A percentile compares a stretch with the other conserved stretches of the same genome.
Conservation (phyloP, 495 filamentous ascomycete species). For the Lasiosphaeria hispida region DNA sequence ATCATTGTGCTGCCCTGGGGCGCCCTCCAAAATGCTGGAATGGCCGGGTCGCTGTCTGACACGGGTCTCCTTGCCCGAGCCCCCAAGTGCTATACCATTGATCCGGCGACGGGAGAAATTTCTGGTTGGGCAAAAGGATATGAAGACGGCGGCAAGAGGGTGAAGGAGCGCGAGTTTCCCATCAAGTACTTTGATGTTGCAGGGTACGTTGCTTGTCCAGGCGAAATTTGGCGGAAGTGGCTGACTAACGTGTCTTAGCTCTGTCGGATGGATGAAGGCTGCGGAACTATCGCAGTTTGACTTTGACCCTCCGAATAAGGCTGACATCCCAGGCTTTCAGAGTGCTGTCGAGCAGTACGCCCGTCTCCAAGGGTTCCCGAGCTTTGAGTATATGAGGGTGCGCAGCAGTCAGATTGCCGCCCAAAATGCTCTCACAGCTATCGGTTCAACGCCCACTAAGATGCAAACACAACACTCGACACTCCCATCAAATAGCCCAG, state of each 20-base stretch:
- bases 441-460: neutral
- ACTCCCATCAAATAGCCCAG: neutral
- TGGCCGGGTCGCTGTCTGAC: slow-evolving; percentile 28
- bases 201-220: slow-evolving; percentile 16
- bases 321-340: slow-evolving; percentile 14
- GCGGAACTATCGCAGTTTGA: slow-evolving; percentile 25
- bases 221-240: neutral
- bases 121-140: slow-evolving; percentile 40
- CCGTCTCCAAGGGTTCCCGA: slow-evolving; percentile 1
- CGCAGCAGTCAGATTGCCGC: neutral
- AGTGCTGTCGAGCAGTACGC: slow-evolving; percentile 22
- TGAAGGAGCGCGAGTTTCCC: slow-evolving; percentile 39
- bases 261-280: slow-evolving; percentile 29
- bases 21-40: slow-evolving; percentile 30
- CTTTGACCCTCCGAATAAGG: slow-evolving; percentile 21
- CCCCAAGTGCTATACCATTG: slow-evolving; percentile 39
- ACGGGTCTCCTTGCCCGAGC: slow-evolving; percentile 34
- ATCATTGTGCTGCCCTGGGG: slow-evolving; percentile 43
- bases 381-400: slow-evolving; percentile 5
- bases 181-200: slow-evolving; percentile 41
- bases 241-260: slow-evolving; percentile 15
- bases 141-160: slow-evolving; percentile 35
- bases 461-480: too few species aligned
- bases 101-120: slow-evolving; percentile 22
- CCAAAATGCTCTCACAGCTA: neutral